Evolutionary conservation across 1,139 yeast genomes (phyloP), one percentile per base, ranked within the genome.

Genomic region (Hansenula lynferdii): DNA sequence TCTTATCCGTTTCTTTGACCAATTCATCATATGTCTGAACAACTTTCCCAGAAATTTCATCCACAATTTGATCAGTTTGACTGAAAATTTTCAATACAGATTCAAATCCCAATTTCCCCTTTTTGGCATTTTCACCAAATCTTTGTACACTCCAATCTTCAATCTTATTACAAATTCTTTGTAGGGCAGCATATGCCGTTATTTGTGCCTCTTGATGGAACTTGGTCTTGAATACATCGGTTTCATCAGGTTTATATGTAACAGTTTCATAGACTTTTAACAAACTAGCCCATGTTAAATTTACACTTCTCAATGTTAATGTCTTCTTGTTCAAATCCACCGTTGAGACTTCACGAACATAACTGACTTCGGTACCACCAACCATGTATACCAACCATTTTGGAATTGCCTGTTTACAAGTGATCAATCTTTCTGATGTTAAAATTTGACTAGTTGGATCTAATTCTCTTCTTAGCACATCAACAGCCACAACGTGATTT

Each of bases 401-500:
- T 1, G 98, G 98, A 30, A 90, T 81, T 10, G 85, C 72, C 58
- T 92, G 98, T 50, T 85, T 77, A 60, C 96, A 86, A 2, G 95
- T 92, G 48, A 92, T 86, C 39, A 92, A 69, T 44, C 98, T 70
- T 62, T 92, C 97, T 0, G 96, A 83, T 22, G 84, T 71, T 37
- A 92, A 68, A 1, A 77, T 69, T 17, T 78, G 74, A 1, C 75
- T 71, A 8, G 60, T 61, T 1, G 72, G 65, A 52, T 81, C 77
- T 23, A 87, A 58, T 49, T 81, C 85, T 43, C 97, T 70, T 43
- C 82, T 67, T 35, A 92, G 64, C 3, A 87, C 86, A 60, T 92
- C 98, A 7, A 92, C 97, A 1, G 95, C 94, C 15, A 87, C 82
- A n/a, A 92, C 98, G 62, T 92, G 98, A 1, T 95, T 76, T 8